A percentile compares a stretch with the other conserved stretches of the same genome.
phyloP scores from a whole-genome alignment of 1,284 basidiomycete genomes.

The Ceratobasidium theobromae region DNA sequence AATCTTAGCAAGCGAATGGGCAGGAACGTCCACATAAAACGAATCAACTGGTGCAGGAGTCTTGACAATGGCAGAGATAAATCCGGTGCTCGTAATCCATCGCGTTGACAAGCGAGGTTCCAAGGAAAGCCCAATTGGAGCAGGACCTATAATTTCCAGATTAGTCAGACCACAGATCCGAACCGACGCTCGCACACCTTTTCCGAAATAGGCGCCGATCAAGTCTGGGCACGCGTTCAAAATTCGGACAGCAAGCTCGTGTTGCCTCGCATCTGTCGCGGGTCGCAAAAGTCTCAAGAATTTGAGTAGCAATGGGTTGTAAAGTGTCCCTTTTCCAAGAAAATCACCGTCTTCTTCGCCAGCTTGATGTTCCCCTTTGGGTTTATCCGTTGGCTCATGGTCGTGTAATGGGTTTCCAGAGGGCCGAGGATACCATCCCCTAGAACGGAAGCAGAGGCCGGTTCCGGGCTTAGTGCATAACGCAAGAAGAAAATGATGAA shows the following conservation, averaged over 20 bases:
- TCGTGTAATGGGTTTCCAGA: constrained; percentile 41
- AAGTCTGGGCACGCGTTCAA: constrained; percentile 83
- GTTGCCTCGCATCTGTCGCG: constrained; percentile 82
- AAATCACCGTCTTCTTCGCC: constrained; percentile 42
- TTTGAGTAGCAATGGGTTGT: constrained; percentile 84
- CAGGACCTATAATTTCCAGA: constrained; percentile 57
- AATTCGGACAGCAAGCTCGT: constrained; percentile 80
- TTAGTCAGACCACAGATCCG: constrained; percentile 12
- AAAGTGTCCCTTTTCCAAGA: constrained; percentile 51
- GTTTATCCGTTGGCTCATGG: not conserved
- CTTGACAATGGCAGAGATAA: constrained; percentile 48
- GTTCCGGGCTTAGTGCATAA: constrained; percentile 81
- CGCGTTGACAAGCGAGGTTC: constrained; percentile 85
- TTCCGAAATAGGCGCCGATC: constrained; percentile 49
- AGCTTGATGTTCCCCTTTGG: not conserved
- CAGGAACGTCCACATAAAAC: constrained; percentile 6
- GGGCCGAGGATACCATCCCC: constrained; percentile 84
- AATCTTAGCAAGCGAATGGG: not conserved
- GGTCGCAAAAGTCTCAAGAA: constrained; percentile 73
- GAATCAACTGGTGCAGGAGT: not conserved
- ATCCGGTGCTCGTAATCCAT: constrained; percentile 87
- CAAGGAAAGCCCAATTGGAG: constrained; percentile 68
- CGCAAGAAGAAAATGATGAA: constrained; percentile 84
- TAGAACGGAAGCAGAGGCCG: constrained; percentile 86
- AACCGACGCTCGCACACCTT: constrained; percentile 48